Percentiles rank a stretch among this genome's conserved stretches.
Conservation (phyloP, 768 basidiomycete species). For the Russula sp. region DNA sequence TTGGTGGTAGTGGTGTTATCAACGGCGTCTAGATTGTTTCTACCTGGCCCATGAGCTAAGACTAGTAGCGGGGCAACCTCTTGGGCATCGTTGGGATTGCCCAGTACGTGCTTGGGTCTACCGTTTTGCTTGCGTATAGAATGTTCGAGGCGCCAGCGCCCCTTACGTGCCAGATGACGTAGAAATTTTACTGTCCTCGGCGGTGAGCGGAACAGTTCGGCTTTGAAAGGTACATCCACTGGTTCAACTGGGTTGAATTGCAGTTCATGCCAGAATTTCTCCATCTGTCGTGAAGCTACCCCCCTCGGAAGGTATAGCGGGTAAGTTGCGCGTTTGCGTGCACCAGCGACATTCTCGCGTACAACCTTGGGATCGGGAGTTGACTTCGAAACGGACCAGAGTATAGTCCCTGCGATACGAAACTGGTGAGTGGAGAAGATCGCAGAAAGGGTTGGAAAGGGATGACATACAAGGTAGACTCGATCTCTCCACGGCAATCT, state of each 20-base stretch:
- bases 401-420: slow-evolving; percentile 51
- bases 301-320: slow-evolving; percentile 51
- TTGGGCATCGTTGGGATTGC: slow-evolving; percentile 33
- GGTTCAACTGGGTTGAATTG: slow-evolving; percentile 36
- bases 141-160: slow-evolving; percentile 43
- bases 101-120: slow-evolving; percentile 41
- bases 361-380: slow-evolving; percentile 38
- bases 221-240: slow-evolving; percentile 28
- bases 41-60: slow-evolving; percentile 3
- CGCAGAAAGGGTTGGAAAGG: neutral
- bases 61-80: slow-evolving; percentile 16
- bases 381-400: slow-evolving; percentile 53
- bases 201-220: slow-evolving; percentile 40
- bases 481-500: slow-evolving; percentile 38
- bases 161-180: slow-evolving; percentile 48
- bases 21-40: too few relatives aligned
- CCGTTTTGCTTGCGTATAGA: slow-evolving; percentile 41
- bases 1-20: too few relatives aligned
- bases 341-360: slow-evolving; percentile 37
- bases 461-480: slow-evolving; percentile 37
- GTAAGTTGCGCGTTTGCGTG: slow-evolving; percentile 46
- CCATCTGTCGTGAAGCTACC: slow-evolving; percentile 39
- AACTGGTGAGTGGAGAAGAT: slow-evolving; percentile 3
- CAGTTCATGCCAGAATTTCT: slow-evolving; percentile 45
- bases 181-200: slow-evolving; percentile 40